Conservation (phyloP, 2,329 filamentous ascomycete species). For the Penicillium sp. region DNA sequence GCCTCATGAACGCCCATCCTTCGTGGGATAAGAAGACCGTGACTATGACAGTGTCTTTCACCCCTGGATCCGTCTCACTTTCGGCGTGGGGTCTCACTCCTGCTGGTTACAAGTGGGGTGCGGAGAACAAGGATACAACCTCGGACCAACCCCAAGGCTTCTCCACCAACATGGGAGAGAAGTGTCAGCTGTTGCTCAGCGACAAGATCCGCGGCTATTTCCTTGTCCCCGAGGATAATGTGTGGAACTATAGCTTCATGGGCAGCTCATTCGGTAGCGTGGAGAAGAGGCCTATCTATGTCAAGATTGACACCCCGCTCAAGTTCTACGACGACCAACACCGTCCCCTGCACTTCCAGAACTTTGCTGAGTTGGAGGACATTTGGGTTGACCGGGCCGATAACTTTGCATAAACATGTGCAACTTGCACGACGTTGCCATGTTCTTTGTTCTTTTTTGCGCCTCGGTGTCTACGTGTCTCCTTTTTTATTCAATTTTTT, state of each 20-base stretch:
- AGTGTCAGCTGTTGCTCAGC: slow-evolving; percentile 88
- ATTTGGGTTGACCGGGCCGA: slow-evolving; percentile 92
- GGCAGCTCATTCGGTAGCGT: slow-evolving; percentile 82
- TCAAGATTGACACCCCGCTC: slow-evolving; percentile 89
- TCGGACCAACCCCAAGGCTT: slow-evolving; percentile 96
- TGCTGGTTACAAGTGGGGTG: slow-evolving; percentile 93
- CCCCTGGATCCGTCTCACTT: slow-evolving; percentile 91
- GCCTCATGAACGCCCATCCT: slow-evolving; percentile 80
- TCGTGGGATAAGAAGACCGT: slow-evolving; percentile 87
- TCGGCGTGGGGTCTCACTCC: slow-evolving; percentile 93
- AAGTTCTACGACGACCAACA: slow-evolving; percentile 92
- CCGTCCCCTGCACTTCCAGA: slow-evolving; percentile 92
- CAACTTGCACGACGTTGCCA: slow-evolving; percentile 24
- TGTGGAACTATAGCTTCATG: slow-evolving; percentile 99
- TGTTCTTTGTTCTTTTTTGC: slow-evolving; percentile 14
- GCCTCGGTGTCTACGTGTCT: slow-evolving; percentile 16
- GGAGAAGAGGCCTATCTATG: slow-evolving; percentile 87
- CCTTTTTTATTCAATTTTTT: slow-evolving; percentile 11
- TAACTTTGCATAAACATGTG: slow-evolving; percentile 74
- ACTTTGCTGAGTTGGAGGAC: slow-evolving; percentile 95
- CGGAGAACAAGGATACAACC: slow-evolving; percentile 87
- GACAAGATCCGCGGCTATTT: slow-evolving; percentile 96
- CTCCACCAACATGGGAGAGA: slow-evolving; percentile 87
- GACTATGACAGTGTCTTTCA: slow-evolving; percentile 94
- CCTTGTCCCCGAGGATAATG: slow-evolving; percentile 83